Conservation (phyloP, 2,329 filamentous ascomycete species). For the Aspergillus transmontanensis region DNA sequence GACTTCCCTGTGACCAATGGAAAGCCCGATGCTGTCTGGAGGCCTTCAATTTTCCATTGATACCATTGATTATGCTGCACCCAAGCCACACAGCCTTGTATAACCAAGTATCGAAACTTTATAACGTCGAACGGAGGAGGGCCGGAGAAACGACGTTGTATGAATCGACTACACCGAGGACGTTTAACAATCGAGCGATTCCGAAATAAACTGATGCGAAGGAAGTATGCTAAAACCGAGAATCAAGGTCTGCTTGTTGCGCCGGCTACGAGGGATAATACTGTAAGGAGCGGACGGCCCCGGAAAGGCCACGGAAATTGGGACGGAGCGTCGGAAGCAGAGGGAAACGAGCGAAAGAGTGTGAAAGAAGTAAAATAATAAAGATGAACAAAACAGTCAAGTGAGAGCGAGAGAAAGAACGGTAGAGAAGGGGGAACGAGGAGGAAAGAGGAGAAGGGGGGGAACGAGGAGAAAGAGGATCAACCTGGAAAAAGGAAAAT, state of each 20-base stretch:
- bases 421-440: conserved; percentile 13
- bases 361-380: conserved; percentile 10
- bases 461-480: conserved; percentile 15
- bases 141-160: not conserved
- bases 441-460: conserved; percentile 15
- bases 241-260: conserved; percentile 10
- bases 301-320: conserved; percentile 28
- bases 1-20: conserved; percentile 26
- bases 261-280: conserved; percentile 13
- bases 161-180: not conserved
- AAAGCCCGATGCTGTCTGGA: conserved; percentile 31
- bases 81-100: conserved; percentile 2
- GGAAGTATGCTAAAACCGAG: not conserved
- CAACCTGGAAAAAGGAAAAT: conserved; percentile 21
- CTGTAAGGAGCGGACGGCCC: conserved; percentile 44
- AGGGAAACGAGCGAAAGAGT: conserved; percentile 15
- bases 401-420: conserved; percentile 17
- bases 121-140: conserved; percentile 3
- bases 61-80: conserved; percentile 23
- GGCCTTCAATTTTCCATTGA: conserved; percentile 25
- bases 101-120: conserved; percentile 4
- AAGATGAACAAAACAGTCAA: conserved; percentile 13
- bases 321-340: conserved; percentile 14
- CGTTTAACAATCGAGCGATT: not conserved
- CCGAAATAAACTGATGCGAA: not conserved